These are phyloP conservation scores for Terfezia boudieri DNA, from an alignment of 495 filamentous ascomycete genomes.

Conservation along the genomic window DNA sequence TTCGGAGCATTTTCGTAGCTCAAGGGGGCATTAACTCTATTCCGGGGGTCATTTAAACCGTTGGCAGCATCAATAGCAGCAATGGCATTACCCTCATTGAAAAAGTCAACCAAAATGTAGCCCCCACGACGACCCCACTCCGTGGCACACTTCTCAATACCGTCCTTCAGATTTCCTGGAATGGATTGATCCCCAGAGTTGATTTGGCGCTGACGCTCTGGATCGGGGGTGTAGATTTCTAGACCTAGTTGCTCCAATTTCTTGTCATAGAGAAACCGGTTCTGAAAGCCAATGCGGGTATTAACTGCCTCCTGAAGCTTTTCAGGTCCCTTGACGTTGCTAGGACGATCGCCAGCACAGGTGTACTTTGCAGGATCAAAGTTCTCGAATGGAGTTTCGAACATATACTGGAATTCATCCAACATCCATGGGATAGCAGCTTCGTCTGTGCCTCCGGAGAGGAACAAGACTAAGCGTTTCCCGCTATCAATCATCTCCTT, in stretches of 20 bases:
- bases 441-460: conserved; percentile 32
- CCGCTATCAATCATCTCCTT: conserved; percentile 34
- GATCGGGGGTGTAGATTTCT: conserved; percentile 34
- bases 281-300: conserved; percentile 36
- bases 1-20: neutral
- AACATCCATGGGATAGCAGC: conserved; percentile 37
- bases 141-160: conserved; percentile 29
- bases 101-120: conserved; percentile 47
- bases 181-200: conserved; percentile 28
- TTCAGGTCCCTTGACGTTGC: conserved; percentile 19
- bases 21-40: neutral
- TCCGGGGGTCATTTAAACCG: conserved; percentile 22
- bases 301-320: conserved; percentile 24
- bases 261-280: conserved; percentile 46
- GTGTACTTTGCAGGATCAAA: conserved; percentile 27
- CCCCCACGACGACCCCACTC: conserved; percentile 34
- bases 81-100: conserved; percentile 37
- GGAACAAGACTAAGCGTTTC: conserved; percentile 38
- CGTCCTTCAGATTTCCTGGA: conserved; percentile 34
- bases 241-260: conserved; percentile 20
- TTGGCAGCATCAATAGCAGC: conserved; percentile 35
- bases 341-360: conserved; percentile 42
- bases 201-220: conserved; percentile 28
- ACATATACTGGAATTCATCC: conserved; percentile 45
- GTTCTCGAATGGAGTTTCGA: conserved; percentile 42